These are phyloP conservation scores for Globisporangium mamillatum DNA, from an alignment of 352 stramenopile genomes.

Conservation along the genomic window DNA sequence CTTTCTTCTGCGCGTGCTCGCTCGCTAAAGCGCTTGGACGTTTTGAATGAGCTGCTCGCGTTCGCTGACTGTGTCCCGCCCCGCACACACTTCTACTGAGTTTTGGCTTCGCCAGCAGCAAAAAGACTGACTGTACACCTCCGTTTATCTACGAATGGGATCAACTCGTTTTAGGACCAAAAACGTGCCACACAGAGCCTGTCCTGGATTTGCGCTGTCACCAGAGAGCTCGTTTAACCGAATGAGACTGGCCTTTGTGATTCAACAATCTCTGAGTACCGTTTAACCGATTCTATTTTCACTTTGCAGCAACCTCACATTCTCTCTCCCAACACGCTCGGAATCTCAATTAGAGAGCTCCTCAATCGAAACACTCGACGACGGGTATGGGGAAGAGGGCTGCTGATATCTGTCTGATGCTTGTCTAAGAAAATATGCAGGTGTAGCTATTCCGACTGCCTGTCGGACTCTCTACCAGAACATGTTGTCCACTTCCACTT, in stretches of 20 bases:
- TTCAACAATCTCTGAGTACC: too few species aligned
- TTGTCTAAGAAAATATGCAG: neutral
- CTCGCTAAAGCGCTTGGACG: too few species aligned
- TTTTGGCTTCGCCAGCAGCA: neutral
- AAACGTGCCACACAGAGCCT: too few species aligned
- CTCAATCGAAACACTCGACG: too few species aligned
- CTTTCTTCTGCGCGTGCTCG: neutral
- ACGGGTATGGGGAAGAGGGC: too few species aligned
- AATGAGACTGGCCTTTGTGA: too few species aligned
- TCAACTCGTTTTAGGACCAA: too few species aligned
- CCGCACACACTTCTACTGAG: neutral
- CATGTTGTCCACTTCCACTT: slow-evolving; percentile 57
- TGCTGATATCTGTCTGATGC: neutral
- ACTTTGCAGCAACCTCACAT: neutral
- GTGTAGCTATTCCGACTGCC: neutral
- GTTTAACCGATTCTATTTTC: too few species aligned
- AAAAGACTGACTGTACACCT: neutral
- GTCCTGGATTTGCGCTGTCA: too few species aligned
- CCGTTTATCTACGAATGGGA: neutral
- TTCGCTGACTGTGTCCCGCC: neutral
- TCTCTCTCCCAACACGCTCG: neutral
- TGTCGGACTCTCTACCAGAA: slow-evolving; percentile 47
- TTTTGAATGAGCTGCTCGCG: neutral
- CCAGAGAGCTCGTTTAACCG: too few species aligned
- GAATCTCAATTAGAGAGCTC: too few species aligned